These are phyloP conservation scores for Leishmania mexicana DNA, from an alignment of 208 protist genomes.

Conservation along the genomic window DNA sequence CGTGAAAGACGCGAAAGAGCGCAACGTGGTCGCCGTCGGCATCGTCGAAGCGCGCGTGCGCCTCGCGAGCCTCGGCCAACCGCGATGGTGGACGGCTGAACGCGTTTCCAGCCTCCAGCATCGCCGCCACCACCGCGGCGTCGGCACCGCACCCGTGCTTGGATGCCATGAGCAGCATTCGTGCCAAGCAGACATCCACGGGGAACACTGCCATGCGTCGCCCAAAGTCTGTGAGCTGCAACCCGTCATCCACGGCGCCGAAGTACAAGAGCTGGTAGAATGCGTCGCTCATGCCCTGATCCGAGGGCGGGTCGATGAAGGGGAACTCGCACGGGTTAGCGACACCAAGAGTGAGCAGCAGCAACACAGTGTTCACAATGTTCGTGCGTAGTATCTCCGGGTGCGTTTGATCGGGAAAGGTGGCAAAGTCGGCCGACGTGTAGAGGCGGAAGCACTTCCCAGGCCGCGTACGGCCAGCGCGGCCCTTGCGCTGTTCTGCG, in stretches of 20 bases:
- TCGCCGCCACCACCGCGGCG: slow-evolving; percentile 84
- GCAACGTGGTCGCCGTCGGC: slow-evolving; percentile 83
- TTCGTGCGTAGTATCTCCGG: slow-evolving; percentile 98
- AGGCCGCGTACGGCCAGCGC: slow-evolving; percentile 98
- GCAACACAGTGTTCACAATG: slow-evolving; percentile 95
- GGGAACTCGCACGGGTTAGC: slow-evolving; percentile 96
- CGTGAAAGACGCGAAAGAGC: slow-evolving; percentile 84
- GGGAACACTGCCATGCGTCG: slow-evolving; percentile 72
- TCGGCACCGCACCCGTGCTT: slow-evolving; percentile 81
- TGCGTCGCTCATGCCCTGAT: slow-evolving; percentile 96
- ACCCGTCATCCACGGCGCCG: slow-evolving; percentile 97
- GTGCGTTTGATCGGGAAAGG: slow-evolving; percentile 79
- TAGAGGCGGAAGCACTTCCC: slow-evolving; percentile 99
- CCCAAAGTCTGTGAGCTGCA: slow-evolving; percentile 76
- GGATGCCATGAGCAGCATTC: slow-evolving; percentile 88
- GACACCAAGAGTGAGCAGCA: slow-evolving; percentile 97
- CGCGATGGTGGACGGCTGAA: slow-evolving; percentile 50
- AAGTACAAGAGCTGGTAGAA: slow-evolving; percentile 98
- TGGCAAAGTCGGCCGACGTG: slow-evolving; percentile 82
- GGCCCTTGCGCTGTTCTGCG: slow-evolving; percentile 99
- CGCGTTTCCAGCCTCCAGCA: slow-evolving; percentile 81
- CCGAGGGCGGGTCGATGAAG: slow-evolving; percentile 97
- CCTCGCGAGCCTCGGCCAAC: slow-evolving; percentile 44
- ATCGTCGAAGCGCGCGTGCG: slow-evolving; percentile 49
- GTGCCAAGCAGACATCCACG: slow-evolving; percentile 92